Base-by-base conservation (phyloP, 495 filamentous ascomycete species). In the Astrothelium macrocarpum region DNA sequence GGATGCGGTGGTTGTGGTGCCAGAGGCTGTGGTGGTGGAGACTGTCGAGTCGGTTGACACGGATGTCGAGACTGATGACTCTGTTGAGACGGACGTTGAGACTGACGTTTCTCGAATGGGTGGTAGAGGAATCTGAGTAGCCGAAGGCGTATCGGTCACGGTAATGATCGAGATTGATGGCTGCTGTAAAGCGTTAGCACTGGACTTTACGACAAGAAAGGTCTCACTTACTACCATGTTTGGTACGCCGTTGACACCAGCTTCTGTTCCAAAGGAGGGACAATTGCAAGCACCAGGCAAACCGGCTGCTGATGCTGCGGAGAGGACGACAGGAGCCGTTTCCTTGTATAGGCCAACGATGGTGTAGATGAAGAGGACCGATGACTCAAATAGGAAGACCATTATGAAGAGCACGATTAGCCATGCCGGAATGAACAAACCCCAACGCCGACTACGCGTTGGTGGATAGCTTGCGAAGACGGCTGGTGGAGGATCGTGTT, bases 301-400 rank as follows among this genome's bases (percentile, higher is more conserved):
- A 20, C 49, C 49, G 29, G 49, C 49, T 56, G 49, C 49, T 25
- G 49, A 56, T 10, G 49, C 49, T 28, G 49, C 49, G 25, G 49
- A 56, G 29, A 56, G 49, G 5, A 56, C 25, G 2, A 56, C 49
- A 0, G 49, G 49, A 10, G 49, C 49, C 5, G 49, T 56, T 25
- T 56, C 49, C 25, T 56, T 56, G 25, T 56, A 56, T 25, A 56
- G 20, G 23, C 49, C 49, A 29, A 56, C 49, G 7, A 56, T 56
- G 0, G 49, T 56, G 25, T 56, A 56, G 5, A 29, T 29, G 49
- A 56, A 56, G 23, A 56, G 49, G 9, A 56, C 25, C 9, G 12
- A 28, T 16, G 49, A 56, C 49, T 56, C 49, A 56, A 56, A 56
- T 16, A 29, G 2, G 7, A 56, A 29, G 2, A 56, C 49, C 20